Evolutionary conservation across 345 rosid genomes (phyloP), one percentile per base, ranked within the genome.

Genomic region (Jatropha curcas): DNA sequence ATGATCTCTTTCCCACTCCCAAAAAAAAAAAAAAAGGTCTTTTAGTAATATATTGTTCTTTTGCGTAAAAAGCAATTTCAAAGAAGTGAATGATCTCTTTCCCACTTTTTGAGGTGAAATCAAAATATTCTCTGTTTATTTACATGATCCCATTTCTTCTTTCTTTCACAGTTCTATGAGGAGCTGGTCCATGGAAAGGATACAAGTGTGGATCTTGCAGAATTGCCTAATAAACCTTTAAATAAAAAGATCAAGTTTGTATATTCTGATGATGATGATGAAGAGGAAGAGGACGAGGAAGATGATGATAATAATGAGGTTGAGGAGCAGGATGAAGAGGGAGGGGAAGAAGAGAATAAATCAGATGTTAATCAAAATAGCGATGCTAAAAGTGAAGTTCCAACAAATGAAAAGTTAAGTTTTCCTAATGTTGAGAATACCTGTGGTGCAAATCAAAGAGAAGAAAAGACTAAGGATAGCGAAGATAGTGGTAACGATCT

Each of bases 181-280:
- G 98, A 94, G 86, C 84, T 94, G 51, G 56, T 88, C 33, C 75
- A 81, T 50, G 90, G 89, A 68, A 83, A 82, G 71, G 85, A 59
- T 76, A 22, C 86, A 16, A 76, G 73, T 71, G 70, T 34, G 48
- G 80, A 84, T 16, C 59, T 75, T 73, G 67, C 80, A 30, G 87
- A 83, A 78, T 56, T 77, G 63, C 75, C 84, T 7, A 57, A 66
- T 68, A 87, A 89, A 74, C 94, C 95, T 45, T 53, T 70, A 14
- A 91, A 89, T 85, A 93, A 91, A 79, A 93, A 93, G 80, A 92
- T 89, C 64, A 90, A 85, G 45, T 96, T 91, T 78, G 78, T 88
- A 5, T 91, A 84, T 73, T 81, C 84, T 50, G 85, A 81, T 11
- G 94, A 89, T 13, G 92, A 76, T 20, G 82, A 68, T 14, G 78